Conservation (phyloP, 2,329 filamentous ascomycete species). For the Nemania diffusa region DNA sequence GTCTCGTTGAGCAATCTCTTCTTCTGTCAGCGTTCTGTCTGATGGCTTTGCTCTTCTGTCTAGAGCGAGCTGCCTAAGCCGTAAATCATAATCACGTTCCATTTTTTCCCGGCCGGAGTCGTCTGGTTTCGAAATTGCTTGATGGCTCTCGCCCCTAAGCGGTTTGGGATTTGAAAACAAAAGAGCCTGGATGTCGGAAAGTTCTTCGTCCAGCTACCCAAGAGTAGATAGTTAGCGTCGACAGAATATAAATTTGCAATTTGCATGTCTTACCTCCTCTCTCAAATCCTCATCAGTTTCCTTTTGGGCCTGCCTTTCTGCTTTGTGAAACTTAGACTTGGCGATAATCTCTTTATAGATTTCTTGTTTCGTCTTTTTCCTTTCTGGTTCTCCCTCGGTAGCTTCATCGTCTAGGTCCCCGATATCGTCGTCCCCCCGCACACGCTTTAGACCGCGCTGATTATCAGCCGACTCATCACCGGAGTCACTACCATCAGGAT, state of each 20-base stretch:
- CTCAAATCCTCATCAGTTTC: constrained; percentile 89
- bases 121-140: constrained; percentile 49
- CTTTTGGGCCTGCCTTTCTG: constrained; percentile 90
- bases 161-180: constrained; percentile 63
- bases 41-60: constrained; percentile 88
- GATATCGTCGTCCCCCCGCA: constrained; percentile 60
- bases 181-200: constrained; percentile 79
- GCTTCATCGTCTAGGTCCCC: constrained; percentile 63
- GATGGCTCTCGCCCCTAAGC: constrained; percentile 48
- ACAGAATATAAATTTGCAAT: not conserved
- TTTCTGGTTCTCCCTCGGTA: constrained; percentile 79
- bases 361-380: constrained; percentile 95
- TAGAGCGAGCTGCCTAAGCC: constrained; percentile 82
- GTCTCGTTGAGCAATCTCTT: constrained; percentile 83
- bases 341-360: constrained; percentile 98
- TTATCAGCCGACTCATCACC: constrained; percentile 66
- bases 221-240: constrained; percentile 14
- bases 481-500: constrained; percentile 67
- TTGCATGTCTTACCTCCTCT: constrained; percentile 33
- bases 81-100: constrained; percentile 88
- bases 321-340: constrained; percentile 95
- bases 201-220: constrained; percentile 80
- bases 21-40: constrained; percentile 89
- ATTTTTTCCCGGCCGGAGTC: constrained; percentile 73
- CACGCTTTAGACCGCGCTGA: constrained; percentile 65